Evolutionary conservation across 1,284 basidiomycete genomes (phyloP).

Genomic region (Malassezia dermatis): DNA sequence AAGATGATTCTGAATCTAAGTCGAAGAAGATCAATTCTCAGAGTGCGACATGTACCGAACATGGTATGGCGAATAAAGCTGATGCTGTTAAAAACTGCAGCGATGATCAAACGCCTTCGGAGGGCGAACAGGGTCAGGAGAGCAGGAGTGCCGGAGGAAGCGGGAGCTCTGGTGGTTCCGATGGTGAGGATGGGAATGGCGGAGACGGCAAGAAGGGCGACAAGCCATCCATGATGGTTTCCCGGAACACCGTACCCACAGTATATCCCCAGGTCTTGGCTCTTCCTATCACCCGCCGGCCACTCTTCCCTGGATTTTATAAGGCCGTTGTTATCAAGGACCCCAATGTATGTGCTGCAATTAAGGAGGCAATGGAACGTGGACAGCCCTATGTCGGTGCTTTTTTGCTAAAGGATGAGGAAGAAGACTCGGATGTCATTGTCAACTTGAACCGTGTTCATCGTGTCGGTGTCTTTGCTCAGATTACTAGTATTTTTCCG

Average conservation of each 20-base stretch:
- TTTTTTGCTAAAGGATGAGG: slow-evolving; percentile 90
- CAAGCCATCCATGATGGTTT: slow-evolving; percentile 12
- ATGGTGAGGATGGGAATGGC: neutral
- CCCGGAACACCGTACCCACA: slow-evolving; percentile 34
- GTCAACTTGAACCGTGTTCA: slow-evolving; percentile 79
- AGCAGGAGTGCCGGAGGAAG: neutral
- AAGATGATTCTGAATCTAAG: slow-evolving; percentile 7
- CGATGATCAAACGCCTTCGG: neutral
- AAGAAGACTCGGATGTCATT: slow-evolving; percentile 85
- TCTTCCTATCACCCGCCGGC: slow-evolving; percentile 85
- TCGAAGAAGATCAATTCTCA: neutral
- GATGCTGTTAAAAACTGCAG: neutral
- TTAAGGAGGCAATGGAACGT: slow-evolving; percentile 90
- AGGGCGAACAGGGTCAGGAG: slow-evolving; percentile 13
- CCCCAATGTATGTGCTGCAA: slow-evolving; percentile 79
- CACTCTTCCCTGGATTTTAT: slow-evolving; percentile 95
- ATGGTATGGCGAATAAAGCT: neutral
- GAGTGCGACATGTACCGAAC: neutral
- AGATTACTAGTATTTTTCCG: slow-evolving; percentile 85
- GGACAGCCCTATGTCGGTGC: slow-evolving; percentile 97
- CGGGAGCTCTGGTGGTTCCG: neutral
- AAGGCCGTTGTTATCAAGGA: slow-evolving; percentile 48
- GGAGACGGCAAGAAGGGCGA: neutral
- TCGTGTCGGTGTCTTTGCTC: slow-evolving; percentile 88
- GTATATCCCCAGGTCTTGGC: slow-evolving; percentile 88